Evolutionary conservation across 169 alveolate species (phyloP).

Genomic region (Babesia ovis): DNA sequence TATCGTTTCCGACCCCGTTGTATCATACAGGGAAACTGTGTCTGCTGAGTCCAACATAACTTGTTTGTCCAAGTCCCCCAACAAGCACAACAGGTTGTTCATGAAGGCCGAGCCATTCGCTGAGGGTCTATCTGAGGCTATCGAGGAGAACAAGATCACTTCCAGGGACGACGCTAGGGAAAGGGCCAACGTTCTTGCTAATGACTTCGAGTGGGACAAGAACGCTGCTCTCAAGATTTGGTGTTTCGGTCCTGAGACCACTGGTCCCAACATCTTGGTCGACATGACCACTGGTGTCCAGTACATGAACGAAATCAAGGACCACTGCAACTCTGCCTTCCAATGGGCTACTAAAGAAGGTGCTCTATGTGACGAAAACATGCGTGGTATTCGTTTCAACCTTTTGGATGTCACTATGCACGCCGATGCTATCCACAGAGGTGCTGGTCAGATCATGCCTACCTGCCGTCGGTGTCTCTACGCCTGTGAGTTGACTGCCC

Average conservation of each 20-base stretch:
- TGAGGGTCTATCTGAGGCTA: conserved; percentile 94
- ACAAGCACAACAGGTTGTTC: conserved; percentile 98
- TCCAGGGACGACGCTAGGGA: conserved; percentile 94
- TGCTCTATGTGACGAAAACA: conserved; percentile 96
- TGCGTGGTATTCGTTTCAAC: conserved; percentile 98
- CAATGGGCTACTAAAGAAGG: conserved; percentile 99
- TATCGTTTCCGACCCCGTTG: conserved; percentile 98
- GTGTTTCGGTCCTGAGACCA: conserved; percentile 99
- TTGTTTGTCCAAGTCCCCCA: conserved; percentile 98
- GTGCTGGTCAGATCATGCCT: conserved; percentile 99
- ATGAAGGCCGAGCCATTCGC: conserved; percentile 96
- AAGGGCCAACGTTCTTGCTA: conserved; percentile 91
- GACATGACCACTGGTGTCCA: conserved; percentile 97
- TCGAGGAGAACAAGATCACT: conserved; percentile 92
- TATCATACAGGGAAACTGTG: conserved; percentile 99
- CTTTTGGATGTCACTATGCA: conserved; percentile 96
- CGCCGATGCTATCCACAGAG: conserved; percentile 99
- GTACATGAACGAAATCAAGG: conserved; percentile 98
- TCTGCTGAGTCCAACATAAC: conserved; percentile 88
- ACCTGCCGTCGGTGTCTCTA: conserved; percentile 94
- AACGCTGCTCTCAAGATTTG: conserved; percentile 96
- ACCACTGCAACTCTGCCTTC: conserved; percentile 97
- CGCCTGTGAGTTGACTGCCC: conserved; percentile 96
- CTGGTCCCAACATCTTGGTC: conserved; percentile 97
- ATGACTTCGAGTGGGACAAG: conserved; percentile 96